Conservation (phyloP, 495 filamentous ascomycete genomes). For the Xylaria nigripes region DNA sequence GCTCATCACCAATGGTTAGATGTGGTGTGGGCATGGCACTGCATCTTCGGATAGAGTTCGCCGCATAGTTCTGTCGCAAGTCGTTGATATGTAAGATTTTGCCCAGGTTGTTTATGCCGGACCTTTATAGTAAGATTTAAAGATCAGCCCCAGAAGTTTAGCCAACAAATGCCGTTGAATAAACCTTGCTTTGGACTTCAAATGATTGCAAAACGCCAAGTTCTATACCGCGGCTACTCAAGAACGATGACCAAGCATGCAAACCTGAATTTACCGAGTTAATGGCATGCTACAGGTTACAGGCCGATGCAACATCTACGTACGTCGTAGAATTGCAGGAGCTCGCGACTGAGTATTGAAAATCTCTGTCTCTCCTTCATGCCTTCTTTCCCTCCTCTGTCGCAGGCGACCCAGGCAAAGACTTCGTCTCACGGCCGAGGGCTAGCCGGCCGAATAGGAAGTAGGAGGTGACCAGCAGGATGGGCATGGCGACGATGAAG, state of each 20-base stretch:
- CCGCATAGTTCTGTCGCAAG: too few species aligned
- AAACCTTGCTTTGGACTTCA: too few species aligned
- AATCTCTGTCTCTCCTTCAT: neutral
- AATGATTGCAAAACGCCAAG: too few species aligned
- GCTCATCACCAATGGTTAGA: too few species aligned
- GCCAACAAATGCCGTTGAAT: too few species aligned
- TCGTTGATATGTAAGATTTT: too few species aligned
- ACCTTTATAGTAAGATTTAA: too few species aligned
- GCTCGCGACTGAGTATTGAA: neutral
- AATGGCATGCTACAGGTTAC: neutral
- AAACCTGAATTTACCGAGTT: neutral
- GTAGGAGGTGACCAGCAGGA: conserved; percentile 40
- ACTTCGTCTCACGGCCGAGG: conserved; percentile 9
- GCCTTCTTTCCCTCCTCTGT: neutral
- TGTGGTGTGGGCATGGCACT: too few species aligned
- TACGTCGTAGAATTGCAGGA: neutral
- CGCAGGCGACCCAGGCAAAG: neutral
- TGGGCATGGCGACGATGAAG: conserved; percentile 37
- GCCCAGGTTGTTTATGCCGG: too few species aligned
- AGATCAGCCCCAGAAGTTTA: too few species aligned
- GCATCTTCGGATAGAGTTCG: too few species aligned
- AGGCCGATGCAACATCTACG: neutral
- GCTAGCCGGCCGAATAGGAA: conserved; percentile 34
- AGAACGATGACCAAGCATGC: neutral
- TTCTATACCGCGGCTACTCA: neutral